Conservation (phyloP, 257 asterid species). For the Rhazya stricta region DNA sequence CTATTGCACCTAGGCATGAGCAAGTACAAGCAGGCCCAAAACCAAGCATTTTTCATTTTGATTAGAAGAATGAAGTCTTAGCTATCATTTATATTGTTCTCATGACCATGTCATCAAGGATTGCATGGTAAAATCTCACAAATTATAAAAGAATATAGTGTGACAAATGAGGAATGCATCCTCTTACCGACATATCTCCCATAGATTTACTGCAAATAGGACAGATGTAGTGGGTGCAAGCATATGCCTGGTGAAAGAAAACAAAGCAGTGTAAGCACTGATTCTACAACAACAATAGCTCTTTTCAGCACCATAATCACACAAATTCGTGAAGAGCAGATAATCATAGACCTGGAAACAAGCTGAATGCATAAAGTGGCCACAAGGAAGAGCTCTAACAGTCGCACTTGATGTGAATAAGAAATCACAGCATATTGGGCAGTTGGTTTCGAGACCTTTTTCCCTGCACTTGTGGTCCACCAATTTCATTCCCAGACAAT, state of each 20-base stretch:
- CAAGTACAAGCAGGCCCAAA: neutral
- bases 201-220: conserved; percentile 98
- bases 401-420: conserved; percentile 87
- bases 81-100: neutral
- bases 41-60: neutral
- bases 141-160: neutral
- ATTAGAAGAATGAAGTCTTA: neutral
- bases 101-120: neutral
- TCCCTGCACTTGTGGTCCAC: conserved; percentile 91
- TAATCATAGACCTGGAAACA: conserved; percentile 75
- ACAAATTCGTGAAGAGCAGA: conserved; percentile 7
- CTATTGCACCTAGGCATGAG: neutral
- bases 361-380: conserved; percentile 97
- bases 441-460: conserved; percentile 93
- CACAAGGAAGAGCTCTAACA: conserved; percentile 94
- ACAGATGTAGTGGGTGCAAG: conserved; percentile 85
- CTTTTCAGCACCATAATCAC: neutral
- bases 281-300: neutral
- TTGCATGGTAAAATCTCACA: neutral
- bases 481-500: conserved; percentile 71
- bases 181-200: conserved; percentile 99
- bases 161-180: conserved; percentile 11
- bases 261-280: neutral
- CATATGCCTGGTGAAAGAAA: conserved; percentile 66
- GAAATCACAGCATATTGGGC: conserved; percentile 93